These are phyloP conservation scores for Ploettnerulaceae sp. DNA, from an alignment of 2,329 filamentous ascomycete species.

Conservation along the genomic window DNA sequence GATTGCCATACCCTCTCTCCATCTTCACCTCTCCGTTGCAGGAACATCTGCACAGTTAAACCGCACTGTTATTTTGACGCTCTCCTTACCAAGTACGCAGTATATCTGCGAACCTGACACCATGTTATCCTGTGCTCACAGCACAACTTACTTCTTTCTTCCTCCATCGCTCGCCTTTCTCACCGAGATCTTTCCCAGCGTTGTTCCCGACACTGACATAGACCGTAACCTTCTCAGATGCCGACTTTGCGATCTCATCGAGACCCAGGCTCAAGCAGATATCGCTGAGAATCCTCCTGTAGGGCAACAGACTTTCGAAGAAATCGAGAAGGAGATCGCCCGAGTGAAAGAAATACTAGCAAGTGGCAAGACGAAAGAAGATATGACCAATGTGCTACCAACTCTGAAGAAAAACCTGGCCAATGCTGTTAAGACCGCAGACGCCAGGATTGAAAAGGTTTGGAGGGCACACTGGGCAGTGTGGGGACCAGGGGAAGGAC, in stretches of 20 bases:
- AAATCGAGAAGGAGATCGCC: constrained; percentile 21
- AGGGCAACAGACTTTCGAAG: constrained; percentile 10
- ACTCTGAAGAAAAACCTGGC: constrained; percentile 11
- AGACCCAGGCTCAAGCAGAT: constrained; percentile 16
- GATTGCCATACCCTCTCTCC: too few species aligned
- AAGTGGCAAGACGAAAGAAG: constrained; percentile 12
- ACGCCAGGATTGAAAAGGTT: constrained; percentile 17
- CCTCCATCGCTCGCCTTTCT: constrained; percentile 24
- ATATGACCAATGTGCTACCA: constrained; percentile 14
- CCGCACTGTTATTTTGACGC: background rate
- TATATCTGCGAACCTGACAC: background rate
- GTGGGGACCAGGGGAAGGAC: constrained; percentile 22
- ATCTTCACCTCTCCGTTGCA: too few species aligned
- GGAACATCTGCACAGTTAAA: background rate
- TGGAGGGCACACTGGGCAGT: constrained; percentile 28
- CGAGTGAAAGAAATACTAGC: constrained; percentile 15
- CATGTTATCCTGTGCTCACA: constrained; percentile 18
- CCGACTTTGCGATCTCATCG: constrained; percentile 24
- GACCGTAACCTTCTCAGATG: constrained; percentile 24
- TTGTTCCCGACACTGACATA: constrained; percentile 14
- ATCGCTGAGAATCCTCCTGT: constrained; percentile 17
- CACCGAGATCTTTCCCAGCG: constrained; percentile 13
- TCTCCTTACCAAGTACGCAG: background rate
- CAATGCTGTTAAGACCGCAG: constrained; percentile 9
- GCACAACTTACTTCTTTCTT: constrained; percentile 5